These are phyloP conservation scores for Tulasnella sp. DNA, from an alignment of 768 basidiomycete species.

Conservation along the genomic window DNA sequence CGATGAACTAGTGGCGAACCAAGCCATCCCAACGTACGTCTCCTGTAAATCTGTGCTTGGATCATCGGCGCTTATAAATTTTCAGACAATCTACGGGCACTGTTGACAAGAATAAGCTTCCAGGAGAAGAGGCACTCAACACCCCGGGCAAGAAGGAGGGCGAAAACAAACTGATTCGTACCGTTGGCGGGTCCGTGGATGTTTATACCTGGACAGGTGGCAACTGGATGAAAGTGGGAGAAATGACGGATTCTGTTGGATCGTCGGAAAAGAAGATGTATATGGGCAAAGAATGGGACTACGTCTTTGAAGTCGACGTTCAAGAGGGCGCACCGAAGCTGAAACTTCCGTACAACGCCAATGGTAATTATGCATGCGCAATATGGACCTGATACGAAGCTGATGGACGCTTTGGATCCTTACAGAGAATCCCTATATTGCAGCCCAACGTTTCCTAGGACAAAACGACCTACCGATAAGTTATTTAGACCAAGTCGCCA, in stretches of 20 bases:
- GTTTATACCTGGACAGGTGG: slow-evolving; percentile 39
- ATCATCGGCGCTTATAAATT: neutral
- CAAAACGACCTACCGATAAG: slow-evolving; percentile 68
- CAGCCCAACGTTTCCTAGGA: slow-evolving; percentile 80
- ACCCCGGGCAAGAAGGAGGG: slow-evolving; percentile 87
- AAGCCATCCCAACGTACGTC: slow-evolving; percentile 54
- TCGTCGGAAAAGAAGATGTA: slow-evolving; percentile 84
- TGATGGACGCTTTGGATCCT: neutral
- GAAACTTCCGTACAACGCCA: slow-evolving; percentile 87
- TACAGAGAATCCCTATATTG: slow-evolving; percentile 79
- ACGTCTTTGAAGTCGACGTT: slow-evolving; percentile 98
- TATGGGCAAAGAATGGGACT: slow-evolving; percentile 92
- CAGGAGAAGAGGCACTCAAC: slow-evolving; percentile 72
- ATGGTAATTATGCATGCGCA: slow-evolving; percentile 41
- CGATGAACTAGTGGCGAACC: slow-evolving; percentile 63
- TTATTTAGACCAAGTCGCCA: slow-evolving; percentile 83
- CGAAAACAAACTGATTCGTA: slow-evolving; percentile 85
- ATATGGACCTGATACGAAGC: neutral
- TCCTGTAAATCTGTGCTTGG: neutral
- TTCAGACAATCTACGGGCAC: slow-evolving; percentile 72
- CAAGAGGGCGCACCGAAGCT: slow-evolving; percentile 85
- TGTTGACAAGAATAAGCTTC: slow-evolving; percentile 83
- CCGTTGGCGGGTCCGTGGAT: slow-evolving; percentile 60
- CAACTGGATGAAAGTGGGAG: slow-evolving; percentile 88
- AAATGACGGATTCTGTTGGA: slow-evolving; percentile 91